Evolutionary conservation across 2,329 filamentous ascomycete species (phyloP).

Genomic region (Monilinia fructicola): DNA sequence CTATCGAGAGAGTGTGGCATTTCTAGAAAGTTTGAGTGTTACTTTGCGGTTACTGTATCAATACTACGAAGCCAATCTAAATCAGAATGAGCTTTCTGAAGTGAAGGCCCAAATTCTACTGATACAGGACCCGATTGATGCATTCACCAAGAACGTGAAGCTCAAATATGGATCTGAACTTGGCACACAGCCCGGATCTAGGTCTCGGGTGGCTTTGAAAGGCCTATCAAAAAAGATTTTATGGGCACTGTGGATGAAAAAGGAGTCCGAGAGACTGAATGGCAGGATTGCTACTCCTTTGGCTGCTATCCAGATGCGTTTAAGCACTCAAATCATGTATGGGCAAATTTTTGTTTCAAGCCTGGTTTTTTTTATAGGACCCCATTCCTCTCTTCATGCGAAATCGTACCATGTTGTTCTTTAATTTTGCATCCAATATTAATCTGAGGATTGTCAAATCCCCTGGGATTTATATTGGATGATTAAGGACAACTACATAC

Average conservation of each 20-base stretch:
- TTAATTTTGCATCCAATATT: no score
- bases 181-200: neutral
- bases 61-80: neutral
- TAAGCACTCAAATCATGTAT: neutral
- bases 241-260: neutral
- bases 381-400: neutral
- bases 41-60: neutral
- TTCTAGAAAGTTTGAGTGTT: neutral
- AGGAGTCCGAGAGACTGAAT: neutral
- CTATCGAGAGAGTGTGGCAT: neutral
- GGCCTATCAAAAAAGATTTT: neutral
- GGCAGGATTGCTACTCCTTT: neutral
- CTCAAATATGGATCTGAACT: neutral
- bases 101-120: neutral
- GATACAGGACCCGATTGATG: neutral
- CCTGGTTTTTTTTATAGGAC: no score
- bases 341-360: no score
- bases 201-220: neutral
- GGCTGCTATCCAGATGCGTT: neutral
- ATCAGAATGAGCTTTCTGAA: neutral
- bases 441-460: no score
- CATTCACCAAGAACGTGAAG: neutral
- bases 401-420: no score
- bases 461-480: no score
- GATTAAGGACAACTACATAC: no score